These are phyloP conservation scores for Fusarium sp. DNA, from an alignment of 2,329 filamentous ascomycete genomes.

Conservation along the genomic window DNA sequence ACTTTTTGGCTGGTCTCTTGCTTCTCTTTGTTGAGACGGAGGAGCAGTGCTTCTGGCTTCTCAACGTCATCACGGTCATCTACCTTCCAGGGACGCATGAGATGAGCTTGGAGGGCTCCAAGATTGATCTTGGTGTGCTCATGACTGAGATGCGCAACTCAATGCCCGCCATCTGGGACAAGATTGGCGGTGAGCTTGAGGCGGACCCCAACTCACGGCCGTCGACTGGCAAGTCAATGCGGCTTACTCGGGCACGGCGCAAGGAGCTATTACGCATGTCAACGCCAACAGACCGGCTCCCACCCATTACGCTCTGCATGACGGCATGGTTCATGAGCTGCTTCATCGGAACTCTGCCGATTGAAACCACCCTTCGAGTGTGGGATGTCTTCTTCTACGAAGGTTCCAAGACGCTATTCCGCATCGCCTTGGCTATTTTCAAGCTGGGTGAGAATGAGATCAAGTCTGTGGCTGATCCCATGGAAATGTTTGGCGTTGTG, in stretches of 20 bases:
- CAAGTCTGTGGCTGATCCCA: constrained; percentile 81
- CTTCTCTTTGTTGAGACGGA: constrained; percentile 89
- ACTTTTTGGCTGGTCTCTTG: constrained; percentile 91
- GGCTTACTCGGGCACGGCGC: constrained; percentile 52
- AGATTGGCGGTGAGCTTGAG: constrained; percentile 84
- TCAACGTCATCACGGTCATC: constrained; percentile 90
- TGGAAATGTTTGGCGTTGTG: constrained; percentile 96
- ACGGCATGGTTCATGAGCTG: constrained; percentile 99
- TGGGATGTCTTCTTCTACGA: constrained; percentile 98
- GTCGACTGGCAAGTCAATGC: constrained; percentile 51
- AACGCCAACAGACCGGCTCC: constrained; percentile 67
- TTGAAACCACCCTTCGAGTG: constrained; percentile 90
- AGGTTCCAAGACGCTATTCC: constrained; percentile 92
- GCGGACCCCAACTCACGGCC: constrained; percentile 55
- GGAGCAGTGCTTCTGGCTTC: constrained; percentile 91
- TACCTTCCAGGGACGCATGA: constrained; percentile 95
- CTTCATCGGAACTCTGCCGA: constrained; percentile 91
- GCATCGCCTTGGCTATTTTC: constrained; percentile 90
- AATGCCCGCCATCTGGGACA: constrained; percentile 86
- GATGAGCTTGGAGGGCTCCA: constrained; percentile 88
- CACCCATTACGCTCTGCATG: constrained; percentile 91
- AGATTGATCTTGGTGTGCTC: constrained; percentile 92
- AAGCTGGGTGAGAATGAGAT: constrained; percentile 88
- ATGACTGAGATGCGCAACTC: constrained; percentile 88
- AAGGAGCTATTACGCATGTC: constrained; percentile 55